Evolutionary conservation across 83 land plant species (phyloP), one percentile per base, ranked within the genome.

Genomic region (Picea mariana): DNA sequence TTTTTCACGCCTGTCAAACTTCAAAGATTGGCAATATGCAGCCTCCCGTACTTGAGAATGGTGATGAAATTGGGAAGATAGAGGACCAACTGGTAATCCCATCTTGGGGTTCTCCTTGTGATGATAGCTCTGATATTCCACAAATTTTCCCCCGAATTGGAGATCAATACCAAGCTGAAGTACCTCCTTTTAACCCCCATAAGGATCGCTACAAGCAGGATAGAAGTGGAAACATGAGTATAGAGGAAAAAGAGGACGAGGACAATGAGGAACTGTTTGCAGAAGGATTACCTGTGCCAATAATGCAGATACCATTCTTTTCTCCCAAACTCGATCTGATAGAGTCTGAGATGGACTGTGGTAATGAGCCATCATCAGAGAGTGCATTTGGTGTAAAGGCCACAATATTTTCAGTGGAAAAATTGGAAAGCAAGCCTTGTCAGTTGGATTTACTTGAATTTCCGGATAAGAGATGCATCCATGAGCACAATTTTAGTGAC

Each of bases 141-240:
- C 79, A 83, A 59, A 26, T 87, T 11, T 75, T 23, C 24, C 92
- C 95, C 42, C 86, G 92, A 73, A 77, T 93, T 52, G 95, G 95
- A 55, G 88, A 86, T 49, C 63, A 89, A 21, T 91, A 89, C 55
- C 95, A 93, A 78, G 94, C 65, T 38, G 83, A 82, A 75, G 85
- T 93, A 58, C 93, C 93, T 17, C 17, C 79, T 15, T 60, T 83
- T 5, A 12, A 73, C 49, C 52, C 77, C 16, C 49, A 20, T n/a
- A 71, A 44, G 75, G 3, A 17, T 38, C 20, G 3, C 26, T 44
- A 73, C 77, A 20, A 52, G 58, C 44, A 40, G 42, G 52, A 42
- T 72, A 40, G 38, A 72, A 72, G 9, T 73, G 77, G 47, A 47
- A 47, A 52, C 49, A n/a, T 42, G 26, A 47, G 5, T 73, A 21